A percentile compares a stretch with the other conserved stretches of the same genome.
These are phyloP conservation scores for Eucalyptus tenuipes DNA, from an alignment of 345 rosid species.

Conservation along the genomic window DNA sequence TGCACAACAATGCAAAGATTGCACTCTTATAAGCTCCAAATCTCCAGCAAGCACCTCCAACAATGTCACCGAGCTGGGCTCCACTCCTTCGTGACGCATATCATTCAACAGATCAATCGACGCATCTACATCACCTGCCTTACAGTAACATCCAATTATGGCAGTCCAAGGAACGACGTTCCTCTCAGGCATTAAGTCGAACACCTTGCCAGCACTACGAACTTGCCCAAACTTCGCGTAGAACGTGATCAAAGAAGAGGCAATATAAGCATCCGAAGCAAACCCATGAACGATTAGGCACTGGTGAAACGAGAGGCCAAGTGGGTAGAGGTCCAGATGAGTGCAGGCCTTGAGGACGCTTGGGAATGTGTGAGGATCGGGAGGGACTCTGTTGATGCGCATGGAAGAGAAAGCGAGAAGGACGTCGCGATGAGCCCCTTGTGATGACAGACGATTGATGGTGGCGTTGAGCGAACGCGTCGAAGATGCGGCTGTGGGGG, in stretches of 20 bases:
- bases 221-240: conserved; percentile 17
- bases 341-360: conserved; percentile 48
- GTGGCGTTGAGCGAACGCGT: background rate
- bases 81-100: conserved; percentile 29
- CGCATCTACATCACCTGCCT: conserved; percentile 9
- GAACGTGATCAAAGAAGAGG: conserved; percentile 37
- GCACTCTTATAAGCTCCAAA: conserved; percentile 15
- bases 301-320: conserved; percentile 39
- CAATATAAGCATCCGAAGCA: conserved; percentile 33
- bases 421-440: conserved; percentile 16
- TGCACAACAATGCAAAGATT: conserved; percentile 36
- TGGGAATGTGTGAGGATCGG: conserved; percentile 34
- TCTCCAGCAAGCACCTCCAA: conserved; percentile 32
- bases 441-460: conserved; percentile 22
- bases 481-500: conserved; percentile 5
- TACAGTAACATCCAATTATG: conserved; percentile 37
- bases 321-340: conserved; percentile 18
- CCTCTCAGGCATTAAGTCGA: conserved; percentile 34
- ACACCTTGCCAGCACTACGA: conserved; percentile 25
- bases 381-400: conserved; percentile 11
- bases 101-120: conserved; percentile 22
- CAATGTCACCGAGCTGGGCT: conserved; percentile 44
- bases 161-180: conserved; percentile 39
- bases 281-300: conserved; percentile 28
- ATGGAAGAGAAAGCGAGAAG: conserved; percentile 18